A percentile compares a stretch with the other conserved stretches of the same genome.
Evolutionary conservation across 139 green algal genomes (phyloP).

Genomic region (Coelastrella sp.): DNA sequence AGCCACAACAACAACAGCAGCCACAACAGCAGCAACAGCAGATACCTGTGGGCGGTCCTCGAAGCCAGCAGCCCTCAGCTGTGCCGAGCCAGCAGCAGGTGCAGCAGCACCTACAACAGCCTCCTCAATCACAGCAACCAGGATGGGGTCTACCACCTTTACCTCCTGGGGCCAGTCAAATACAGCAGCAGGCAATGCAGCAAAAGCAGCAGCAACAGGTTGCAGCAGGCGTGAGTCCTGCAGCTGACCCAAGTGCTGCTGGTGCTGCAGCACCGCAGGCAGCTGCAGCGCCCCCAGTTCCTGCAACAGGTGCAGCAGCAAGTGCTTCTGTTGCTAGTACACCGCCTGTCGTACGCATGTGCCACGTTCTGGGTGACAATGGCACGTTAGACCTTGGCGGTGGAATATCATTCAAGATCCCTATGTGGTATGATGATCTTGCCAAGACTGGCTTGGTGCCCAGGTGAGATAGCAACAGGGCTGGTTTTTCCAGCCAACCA

Average conservation of each 20-base stretch:
- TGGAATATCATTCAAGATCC: slow-evolving; percentile 17
- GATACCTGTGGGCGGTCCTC: no score
- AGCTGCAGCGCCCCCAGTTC: neutral
- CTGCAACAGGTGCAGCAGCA: neutral
- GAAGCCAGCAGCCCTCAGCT: no score
- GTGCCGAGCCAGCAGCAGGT: neutral
- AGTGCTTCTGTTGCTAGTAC: neutral
- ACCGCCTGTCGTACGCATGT: neutral
- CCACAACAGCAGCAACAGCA: no score
- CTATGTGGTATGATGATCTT: slow-evolving; percentile 44
- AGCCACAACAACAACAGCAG: no score
- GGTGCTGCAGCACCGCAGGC: neutral
- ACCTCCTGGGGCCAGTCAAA: neutral
- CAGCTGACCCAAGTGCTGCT: neutral
- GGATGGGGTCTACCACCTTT: neutral
- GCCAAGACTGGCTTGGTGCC: slow-evolving; percentile 41
- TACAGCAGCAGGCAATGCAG: slow-evolving; percentile 3
- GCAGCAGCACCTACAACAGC: slow-evolving; percentile 3
- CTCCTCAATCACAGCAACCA: neutral
- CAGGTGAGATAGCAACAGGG: neutral
- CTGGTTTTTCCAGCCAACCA: neutral
- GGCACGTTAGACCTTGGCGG: slow-evolving; percentile 14
- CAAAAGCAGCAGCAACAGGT: slow-evolving; percentile 3
- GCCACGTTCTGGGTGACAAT: slow-evolving; percentile 12
- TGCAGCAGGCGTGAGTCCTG: neutral